Evolutionary conservation across 768 basidiomycete species (phyloP), one percentile per base, ranked within the genome.

Genomic region (Leccinum obscurum): DNA sequence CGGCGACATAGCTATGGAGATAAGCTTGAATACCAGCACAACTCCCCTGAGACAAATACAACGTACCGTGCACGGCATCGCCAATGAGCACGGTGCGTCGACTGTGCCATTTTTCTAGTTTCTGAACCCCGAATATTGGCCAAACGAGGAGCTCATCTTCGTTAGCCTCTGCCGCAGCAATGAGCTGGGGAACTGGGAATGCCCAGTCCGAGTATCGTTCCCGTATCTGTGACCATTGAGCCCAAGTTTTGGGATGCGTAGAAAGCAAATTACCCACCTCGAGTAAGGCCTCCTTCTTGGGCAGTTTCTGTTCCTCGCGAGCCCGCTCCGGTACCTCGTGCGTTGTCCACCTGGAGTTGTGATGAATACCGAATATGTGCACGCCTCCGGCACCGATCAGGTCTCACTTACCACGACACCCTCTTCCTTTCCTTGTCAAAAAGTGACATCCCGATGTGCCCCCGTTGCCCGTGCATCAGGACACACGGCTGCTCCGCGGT

Each of bases 1-100:
- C 4, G 73, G 73, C 10, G 72, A 70, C 72, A 73, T 71, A 4
- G 68, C 73, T 73, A 20, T 34, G 22, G 35, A 55, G 6, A 46
- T 28, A 32, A 50, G 24, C 1, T 54, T 35, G n/a, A 30, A 24
- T 52, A 6, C n/a, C 26, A 53, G n/a, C 49, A 7, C 44, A 8
- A 44, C 46, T n/a, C 52, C 2, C 6, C 30, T 32, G 3, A 34
- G 7, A 46, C 17, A 55, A 9, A 41, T 17, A 14, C 26, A 32
- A 61, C 68, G 3, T 55, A 73, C 72, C 71, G 61, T 75, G 72
- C 50, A 69, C 71, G 51, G 72, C 72, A n/a, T 73, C 73, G 3
- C 72, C 72, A 24, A 75, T 63, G n/a, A 73, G 65, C 7, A 75
- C 66, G 34, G 68, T 63, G 9, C 64, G 64, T 51, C 55, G 60